Evolutionary conservation across 805 yeast species (phyloP).

Genomic region (Metschnikowia shivogae): DNA sequence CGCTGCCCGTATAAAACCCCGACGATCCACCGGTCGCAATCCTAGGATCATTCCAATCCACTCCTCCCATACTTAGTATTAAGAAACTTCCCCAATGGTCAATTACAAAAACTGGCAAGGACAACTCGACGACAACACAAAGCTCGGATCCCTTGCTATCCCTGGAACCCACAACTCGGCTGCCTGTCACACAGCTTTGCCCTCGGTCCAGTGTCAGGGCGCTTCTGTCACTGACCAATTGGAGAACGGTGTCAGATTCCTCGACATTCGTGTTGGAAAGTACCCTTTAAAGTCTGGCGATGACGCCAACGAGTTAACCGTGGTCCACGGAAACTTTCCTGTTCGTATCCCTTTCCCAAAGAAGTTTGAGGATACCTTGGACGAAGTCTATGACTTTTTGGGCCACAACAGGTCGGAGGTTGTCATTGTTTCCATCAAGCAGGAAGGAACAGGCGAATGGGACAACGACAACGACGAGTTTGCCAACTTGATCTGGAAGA

Average conservation of each 20-base stretch:
- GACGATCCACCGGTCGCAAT: background rate
- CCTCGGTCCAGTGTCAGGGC: conserved; percentile 76
- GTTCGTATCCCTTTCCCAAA: conserved; percentile 57
- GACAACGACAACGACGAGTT: conserved; percentile 61
- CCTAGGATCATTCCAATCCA: background rate
- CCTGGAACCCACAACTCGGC: conserved; percentile 89
- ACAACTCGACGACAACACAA: conserved; percentile 47
- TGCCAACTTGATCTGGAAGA: conserved; percentile 55
- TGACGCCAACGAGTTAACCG: conserved; percentile 53
- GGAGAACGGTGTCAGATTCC: conserved; percentile 68
- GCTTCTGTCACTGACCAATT: conserved; percentile 57
- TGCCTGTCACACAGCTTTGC: conserved; percentile 66
- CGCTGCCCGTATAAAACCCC: background rate
- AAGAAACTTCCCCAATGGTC: conserved; percentile 26
- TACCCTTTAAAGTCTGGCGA: conserved; percentile 50
- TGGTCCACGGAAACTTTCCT: conserved; percentile 74
- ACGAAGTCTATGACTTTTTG: conserved; percentile 58
- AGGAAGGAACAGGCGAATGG: conserved; percentile 70
- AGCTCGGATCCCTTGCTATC: conserved; percentile 52
- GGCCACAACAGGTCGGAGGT: conserved; percentile 51
- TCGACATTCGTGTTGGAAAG: conserved; percentile 64
- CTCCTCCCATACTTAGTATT: too few relatives aligned
- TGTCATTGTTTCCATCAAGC: conserved; percentile 65
- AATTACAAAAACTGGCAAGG: conserved; percentile 50
- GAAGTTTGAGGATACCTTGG: conserved; percentile 47